Percentiles rank a stretch among this genome's conserved stretches.
Evolutionary conservation across 495 filamentous ascomycete species (phyloP).

Genomic region (Xylaria bambusicola): DNA sequence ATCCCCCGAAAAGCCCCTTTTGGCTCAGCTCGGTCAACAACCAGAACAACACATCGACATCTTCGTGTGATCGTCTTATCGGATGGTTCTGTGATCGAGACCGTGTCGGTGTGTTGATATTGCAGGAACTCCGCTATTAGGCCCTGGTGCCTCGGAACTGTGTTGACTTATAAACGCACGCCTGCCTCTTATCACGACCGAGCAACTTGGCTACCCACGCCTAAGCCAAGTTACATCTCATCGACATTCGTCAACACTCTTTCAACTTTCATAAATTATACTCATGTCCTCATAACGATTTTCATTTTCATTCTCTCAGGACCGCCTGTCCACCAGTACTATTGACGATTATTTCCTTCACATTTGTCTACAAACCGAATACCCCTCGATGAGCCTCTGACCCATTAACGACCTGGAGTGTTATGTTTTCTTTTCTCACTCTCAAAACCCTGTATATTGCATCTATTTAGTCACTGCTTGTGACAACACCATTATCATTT

Average conservation of each 20-base stretch:
- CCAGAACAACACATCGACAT: conserved; percentile 20
- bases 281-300: conserved; percentile 71
- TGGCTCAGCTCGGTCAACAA: conserved; percentile 28
- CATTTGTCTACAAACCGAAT: conserved; percentile 59
- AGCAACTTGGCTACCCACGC: conserved; percentile 18
- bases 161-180: conserved; percentile 28
- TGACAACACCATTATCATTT: conserved; percentile 24
- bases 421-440: conserved; percentile 45
- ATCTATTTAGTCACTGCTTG: conserved; percentile 32
- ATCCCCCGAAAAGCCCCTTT: neutral
- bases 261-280: conserved; percentile 46
- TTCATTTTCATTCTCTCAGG: conserved; percentile 55
- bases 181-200: conserved; percentile 29
- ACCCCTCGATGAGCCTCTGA: conserved; percentile 70
- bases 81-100: conserved; percentile 27
- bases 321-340: conserved; percentile 47
- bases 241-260: conserved; percentile 44
- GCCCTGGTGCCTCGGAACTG: conserved; percentile 39
- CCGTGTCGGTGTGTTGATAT: conserved; percentile 46
- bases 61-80: conserved; percentile 11
- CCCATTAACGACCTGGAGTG: conserved; percentile 60
- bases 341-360: conserved; percentile 54
- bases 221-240: conserved; percentile 35
- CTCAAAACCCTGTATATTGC: conserved; percentile 49
- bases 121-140: conserved; percentile 30